Base-by-base conservation (phyloP, 148 eudicot genomes). In the Polygonum maritimum region DNA sequence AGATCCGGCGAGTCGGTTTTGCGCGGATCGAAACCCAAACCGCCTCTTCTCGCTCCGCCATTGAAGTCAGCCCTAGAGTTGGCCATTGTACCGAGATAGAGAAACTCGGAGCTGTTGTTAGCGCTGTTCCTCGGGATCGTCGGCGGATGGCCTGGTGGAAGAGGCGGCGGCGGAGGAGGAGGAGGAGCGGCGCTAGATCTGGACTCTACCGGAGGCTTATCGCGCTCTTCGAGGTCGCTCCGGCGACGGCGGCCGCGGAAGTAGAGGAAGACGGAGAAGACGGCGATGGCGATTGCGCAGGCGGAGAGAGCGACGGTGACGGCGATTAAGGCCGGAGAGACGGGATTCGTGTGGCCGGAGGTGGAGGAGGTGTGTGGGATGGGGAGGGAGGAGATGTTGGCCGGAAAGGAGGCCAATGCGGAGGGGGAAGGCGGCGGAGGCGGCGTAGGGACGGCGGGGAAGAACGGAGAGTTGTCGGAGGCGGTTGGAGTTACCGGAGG, bases 1-100 rank as follows among this genome's bases (percentile, higher is more conserved):
- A 95, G 96, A 81, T 95, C 99, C 76, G 99, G 99, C 35, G 98
- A 94, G 55, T 89, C 94, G 33, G 86, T 8, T 55, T 90, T 88
- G 48, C 86, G 69, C 15, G 81, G 78, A 5, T 47, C 54, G 4
- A 31, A 44, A 16, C 26, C 54, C 2, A 31, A 44, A 16, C 26
- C 81, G 1, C 47, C 80, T 72, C 51, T 45, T 45, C 51, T n/a
- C 22, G 7, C 21, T 5, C 74, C 74, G 48, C 48, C 31, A 39
- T 71, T 71, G 22, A 40, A 62, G n/a, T 26, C 31, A 26, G 47
- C 80, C 51, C 81, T 78, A 40, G 91, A 71, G 31, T 83, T 85
- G n/a, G 78, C 91, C 10, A 91, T 58, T 19, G 89, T 94, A 2
- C 98, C 98, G 9, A 95, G 82, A 80, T 95, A 95, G 0, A 95